These are phyloP conservation scores for Globisporangium abappressorium DNA, from an alignment of 352 stramenopile genomes.

Conservation along the genomic window DNA sequence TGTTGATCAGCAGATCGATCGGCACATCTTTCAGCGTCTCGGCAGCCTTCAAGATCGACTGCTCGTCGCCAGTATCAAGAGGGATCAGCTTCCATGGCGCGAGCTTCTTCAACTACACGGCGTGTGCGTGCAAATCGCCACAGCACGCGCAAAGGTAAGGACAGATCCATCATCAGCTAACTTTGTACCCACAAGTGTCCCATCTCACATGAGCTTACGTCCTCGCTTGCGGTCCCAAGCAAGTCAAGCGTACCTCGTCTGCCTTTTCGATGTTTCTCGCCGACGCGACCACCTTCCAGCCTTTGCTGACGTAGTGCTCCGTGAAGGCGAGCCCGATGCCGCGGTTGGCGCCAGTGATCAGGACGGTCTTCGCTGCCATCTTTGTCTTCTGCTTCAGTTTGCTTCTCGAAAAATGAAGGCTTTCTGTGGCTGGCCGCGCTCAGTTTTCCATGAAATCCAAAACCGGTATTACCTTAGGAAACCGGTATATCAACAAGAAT, in stretches of 20 bases:
- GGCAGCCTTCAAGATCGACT: conserved; percentile 41
- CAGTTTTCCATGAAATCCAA: not conserved
- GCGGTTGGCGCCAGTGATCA: conserved; percentile 37
- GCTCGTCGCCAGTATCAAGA: conserved; percentile 52
- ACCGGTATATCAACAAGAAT: not conserved
- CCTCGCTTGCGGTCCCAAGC: not conserved
- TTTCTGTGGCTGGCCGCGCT: not conserved
- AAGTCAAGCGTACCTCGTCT: conserved; percentile 11
- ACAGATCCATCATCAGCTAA: not conserved
- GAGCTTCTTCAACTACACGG: conserved; percentile 28
- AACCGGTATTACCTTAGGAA: not conserved
- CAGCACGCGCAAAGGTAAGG: not conserved
- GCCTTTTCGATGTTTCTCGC: conserved; percentile 18
- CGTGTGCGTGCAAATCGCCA: not conserved
- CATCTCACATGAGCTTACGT: conserved; percentile 6
- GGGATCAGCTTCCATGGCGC: conserved; percentile 43
- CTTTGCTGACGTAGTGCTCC: conserved; percentile 27
- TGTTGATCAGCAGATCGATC: conserved; percentile 78
- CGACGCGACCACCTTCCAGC: conserved; percentile 32
- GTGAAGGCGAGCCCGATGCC: conserved; percentile 34
- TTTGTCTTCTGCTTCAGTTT: not conserved
- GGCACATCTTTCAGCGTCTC: conserved; percentile 34
- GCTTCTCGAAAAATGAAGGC: not conserved
- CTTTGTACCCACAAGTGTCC: not conserved
- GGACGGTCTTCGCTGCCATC: conserved; percentile 22